Base-by-base conservation (phyloP, 1,284 basidiomycete species). In the Austropuccinia psidii region DNA sequence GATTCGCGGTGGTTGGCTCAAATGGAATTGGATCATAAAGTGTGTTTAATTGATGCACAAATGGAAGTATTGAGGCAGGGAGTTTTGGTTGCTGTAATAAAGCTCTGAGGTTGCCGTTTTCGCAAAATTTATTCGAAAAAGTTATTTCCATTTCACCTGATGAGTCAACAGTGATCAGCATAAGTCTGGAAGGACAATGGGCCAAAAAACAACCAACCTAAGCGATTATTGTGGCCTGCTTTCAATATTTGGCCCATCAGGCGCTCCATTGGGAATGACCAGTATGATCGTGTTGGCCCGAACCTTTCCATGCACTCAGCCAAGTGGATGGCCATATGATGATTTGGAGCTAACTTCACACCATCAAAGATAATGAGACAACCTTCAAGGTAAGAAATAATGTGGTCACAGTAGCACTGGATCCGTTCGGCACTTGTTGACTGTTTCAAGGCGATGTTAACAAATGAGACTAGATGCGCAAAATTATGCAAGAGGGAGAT, bases 311-410 rank as follows among this genome's bases (percentile, higher is more conserved):
- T n/a, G 27, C 41, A 70, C 7, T 70, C 57, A 47, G 68, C 68
- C 9, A 61, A 45, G 31, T 70, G 68, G 15, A 70, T 49, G 9
- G 68, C 55, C 68, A 72, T 72, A 27, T 72, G 68, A 60, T 72
- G 68, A n/a, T 72, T 72, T 8, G 57, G 57, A 11, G 45, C 68
- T n/a, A 70, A 35, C 0, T 58, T 41, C 2, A 58, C 33, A 35
- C 50, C 31, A 7, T 15, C 11, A 41, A 61, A 70, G 13, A 61
- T 33, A 2, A 39, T 27, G 1, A 61, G 33, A 35, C 29, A 70
- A 43, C 68, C 41, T 50, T 50, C 19, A 13, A 70, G 45, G 41
- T 70, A 70, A 13, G 39, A 41, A 3, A 29, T 33, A 33, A 61
- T 49, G 27, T 70, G 68, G 35, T 49, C 17, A 19, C 33, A 24